phyloP scores from a whole-genome alignment of 768 basidiomycete species.

The Asterophora lycoperdoides region DNA sequence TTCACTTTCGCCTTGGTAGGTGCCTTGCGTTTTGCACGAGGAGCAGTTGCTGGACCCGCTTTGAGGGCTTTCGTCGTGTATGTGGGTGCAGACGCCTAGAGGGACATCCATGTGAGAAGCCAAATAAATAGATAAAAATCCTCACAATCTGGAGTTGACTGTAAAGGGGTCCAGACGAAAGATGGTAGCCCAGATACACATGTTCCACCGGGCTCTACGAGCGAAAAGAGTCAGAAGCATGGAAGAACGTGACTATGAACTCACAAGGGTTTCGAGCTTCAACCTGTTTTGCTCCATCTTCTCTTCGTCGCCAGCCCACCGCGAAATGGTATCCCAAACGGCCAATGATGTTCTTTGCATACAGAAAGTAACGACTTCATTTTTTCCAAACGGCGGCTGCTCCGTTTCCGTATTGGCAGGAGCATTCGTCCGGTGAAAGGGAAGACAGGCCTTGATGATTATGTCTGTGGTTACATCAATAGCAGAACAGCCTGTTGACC shows the following conservation, averaged over 20 bases:
- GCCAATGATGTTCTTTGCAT: constrained; percentile 43
- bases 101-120: not conserved
- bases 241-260: constrained; percentile 2
- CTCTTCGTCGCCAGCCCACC: constrained; percentile 59
- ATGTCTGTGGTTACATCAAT: constrained; percentile 26
- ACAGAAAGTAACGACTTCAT: constrained; percentile 41
- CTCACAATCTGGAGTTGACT: constrained; percentile 58
- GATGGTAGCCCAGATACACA: constrained; percentile 52
- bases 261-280: constrained; percentile 45
- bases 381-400: not conserved
- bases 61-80: constrained; percentile 58
- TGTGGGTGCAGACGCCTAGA: constrained; percentile 41
- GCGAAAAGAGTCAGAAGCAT: not conserved
- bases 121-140: constrained; percentile 1
- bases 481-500: constrained; percentile 23
- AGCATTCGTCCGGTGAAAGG: constrained; percentile 28
- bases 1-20: constrained; percentile 24
- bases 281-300: constrained; percentile 47
- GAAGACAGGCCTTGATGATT: constrained; percentile 42
- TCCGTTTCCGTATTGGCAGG: constrained; percentile 2
- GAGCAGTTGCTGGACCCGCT: constrained; percentile 34
- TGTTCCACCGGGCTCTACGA: constrained; percentile 39
- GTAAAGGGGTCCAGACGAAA: constrained; percentile 53
- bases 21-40: constrained; percentile 26
- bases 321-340: constrained; percentile 54